phyloP scores from a whole-genome alignment of 805 yeast genomes.

The Lipomyces chichibuensis region DNA sequence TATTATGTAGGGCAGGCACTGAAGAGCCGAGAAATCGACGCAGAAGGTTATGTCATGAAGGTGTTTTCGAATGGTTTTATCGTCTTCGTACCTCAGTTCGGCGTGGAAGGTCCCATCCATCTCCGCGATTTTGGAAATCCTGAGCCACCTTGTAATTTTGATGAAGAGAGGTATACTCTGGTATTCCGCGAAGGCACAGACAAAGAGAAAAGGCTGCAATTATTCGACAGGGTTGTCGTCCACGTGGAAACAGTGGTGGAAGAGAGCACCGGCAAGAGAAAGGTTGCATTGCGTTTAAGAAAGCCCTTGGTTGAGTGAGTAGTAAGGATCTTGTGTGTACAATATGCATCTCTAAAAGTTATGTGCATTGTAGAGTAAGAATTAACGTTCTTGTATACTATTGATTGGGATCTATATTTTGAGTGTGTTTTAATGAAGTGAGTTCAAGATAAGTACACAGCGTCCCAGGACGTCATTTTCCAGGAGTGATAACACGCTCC shows the following conservation, averaged over 20 bases:
- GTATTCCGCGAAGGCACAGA: slow-evolving; percentile 55
- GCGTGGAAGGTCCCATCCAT: slow-evolving; percentile 90
- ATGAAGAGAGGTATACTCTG: slow-evolving; percentile 77
- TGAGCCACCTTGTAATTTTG: slow-evolving; percentile 62
- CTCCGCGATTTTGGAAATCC: slow-evolving; percentile 72
- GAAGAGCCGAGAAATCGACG: slow-evolving; percentile 76
- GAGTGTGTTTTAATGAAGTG: neutral
- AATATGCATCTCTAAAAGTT: neutral
- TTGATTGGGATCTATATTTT: neutral
- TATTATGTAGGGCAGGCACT: slow-evolving; percentile 98
- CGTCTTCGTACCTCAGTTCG: slow-evolving; percentile 91
- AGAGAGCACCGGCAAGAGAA: slow-evolving; percentile 88
- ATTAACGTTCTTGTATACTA: neutral
- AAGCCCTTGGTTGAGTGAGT: slow-evolving; percentile 11
- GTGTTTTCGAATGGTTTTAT: slow-evolving; percentile 95
- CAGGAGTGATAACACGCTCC: neutral
- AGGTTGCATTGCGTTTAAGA: slow-evolving; percentile 66
- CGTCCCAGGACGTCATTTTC: neutral
- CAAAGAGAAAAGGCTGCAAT: slow-evolving; percentile 56
- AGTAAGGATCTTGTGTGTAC: neutral
- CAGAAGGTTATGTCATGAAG: slow-evolving; percentile 88
- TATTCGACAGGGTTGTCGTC: slow-evolving; percentile 85
- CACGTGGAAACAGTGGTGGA: slow-evolving; percentile 81
- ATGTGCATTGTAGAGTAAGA: neutral
- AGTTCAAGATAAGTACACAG: neutral